These are phyloP conservation scores for Hypoxylon intermedium DNA, from an alignment of 495 filamentous ascomycete species.

Conservation along the genomic window DNA sequence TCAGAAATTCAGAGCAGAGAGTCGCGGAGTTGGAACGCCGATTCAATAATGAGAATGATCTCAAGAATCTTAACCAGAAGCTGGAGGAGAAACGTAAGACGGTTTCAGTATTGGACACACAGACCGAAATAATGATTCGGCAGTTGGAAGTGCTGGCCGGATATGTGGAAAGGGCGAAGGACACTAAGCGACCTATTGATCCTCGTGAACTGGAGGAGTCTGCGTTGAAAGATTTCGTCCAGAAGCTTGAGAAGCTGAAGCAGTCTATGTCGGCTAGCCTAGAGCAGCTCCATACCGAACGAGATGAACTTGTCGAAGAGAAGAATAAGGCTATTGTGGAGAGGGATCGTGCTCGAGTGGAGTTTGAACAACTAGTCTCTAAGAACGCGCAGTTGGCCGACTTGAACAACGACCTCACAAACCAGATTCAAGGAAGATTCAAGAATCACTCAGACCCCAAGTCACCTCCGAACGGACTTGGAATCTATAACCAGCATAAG, in stretches of 20 bases:
- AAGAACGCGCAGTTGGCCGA: conserved; percentile 95
- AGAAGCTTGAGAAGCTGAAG: conserved; percentile 85
- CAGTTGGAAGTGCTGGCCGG: conserved; percentile 83
- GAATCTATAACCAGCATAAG: conserved; percentile 81
- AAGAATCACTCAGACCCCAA: conserved; percentile 67
- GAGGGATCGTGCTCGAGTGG: conserved; percentile 89
- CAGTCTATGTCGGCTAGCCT: conserved; percentile 77
- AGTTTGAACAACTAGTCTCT: conserved; percentile 90
- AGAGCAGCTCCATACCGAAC: conserved; percentile 82
- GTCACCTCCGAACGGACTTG: conserved; percentile 74
- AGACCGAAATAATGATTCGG: conserved; percentile 92
- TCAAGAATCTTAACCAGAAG: conserved; percentile 84
- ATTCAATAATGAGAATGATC: conserved; percentile 72
- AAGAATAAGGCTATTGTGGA: conserved; percentile 76
- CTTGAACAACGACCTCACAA: conserved; percentile 91
- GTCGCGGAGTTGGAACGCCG: conserved; percentile 82
- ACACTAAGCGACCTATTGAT: conserved; percentile 76
- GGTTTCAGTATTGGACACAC: conserved; percentile 92
- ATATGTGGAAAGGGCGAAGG: conserved; percentile 68
- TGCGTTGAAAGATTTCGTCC: conserved; percentile 85
- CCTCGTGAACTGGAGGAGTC: conserved; percentile 79
- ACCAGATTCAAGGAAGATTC: conserved; percentile 92
- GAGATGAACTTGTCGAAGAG: conserved; percentile 82
- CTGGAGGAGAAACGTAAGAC: conserved; percentile 93
- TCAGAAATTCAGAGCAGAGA: conserved; percentile 79